Percentiles rank a stretch among this genome's conserved stretches.
Evolutionary conservation across 2,329 filamentous ascomycete genomes (phyloP).

Genomic region (Diaporthe humulicola): DNA sequence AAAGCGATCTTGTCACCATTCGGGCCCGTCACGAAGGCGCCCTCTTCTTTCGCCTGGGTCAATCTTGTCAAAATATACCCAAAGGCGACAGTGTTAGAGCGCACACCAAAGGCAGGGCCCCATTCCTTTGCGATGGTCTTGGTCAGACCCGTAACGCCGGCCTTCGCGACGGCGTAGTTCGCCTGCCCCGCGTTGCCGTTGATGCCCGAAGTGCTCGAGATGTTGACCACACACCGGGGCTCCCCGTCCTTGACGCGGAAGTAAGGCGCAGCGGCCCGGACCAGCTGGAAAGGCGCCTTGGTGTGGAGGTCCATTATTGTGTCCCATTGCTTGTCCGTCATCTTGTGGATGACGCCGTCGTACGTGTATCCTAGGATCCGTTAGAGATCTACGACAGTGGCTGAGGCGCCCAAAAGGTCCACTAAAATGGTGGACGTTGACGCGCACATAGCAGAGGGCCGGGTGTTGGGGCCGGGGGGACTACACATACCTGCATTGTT

Average conservation of each 20-base stretch:
- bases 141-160: conserved; percentile 84
- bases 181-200: conserved; percentile 93
- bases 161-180: conserved; percentile 90
- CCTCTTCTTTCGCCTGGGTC: conserved; percentile 87
- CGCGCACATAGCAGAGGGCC: not conserved
- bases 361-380: conserved; percentile 77
- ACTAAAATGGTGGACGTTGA: not conserved
- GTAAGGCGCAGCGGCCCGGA: conserved; percentile 84
- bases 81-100: conserved; percentile 87
- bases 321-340: conserved; percentile 92
- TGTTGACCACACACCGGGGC: conserved; percentile 84
- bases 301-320: conserved; percentile 87
- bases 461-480: not conserved
- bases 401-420: too few species aligned
- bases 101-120: conserved; percentile 86
- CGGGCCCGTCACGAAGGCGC: conserved; percentile 82
- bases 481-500: conserved; percentile 78
- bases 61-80: conserved; percentile 84
- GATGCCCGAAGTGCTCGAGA: conserved; percentile 84
- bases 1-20: conserved; percentile 81
- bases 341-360: conserved; percentile 95
- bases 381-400: not conserved
- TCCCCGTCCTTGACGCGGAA: conserved; percentile 90
- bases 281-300: conserved; percentile 87
- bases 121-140: conserved; percentile 95